Evolutionary conservation across 495 filamentous ascomycete species (phyloP).

Genomic region (Annulohypoxylon bovei): DNA sequence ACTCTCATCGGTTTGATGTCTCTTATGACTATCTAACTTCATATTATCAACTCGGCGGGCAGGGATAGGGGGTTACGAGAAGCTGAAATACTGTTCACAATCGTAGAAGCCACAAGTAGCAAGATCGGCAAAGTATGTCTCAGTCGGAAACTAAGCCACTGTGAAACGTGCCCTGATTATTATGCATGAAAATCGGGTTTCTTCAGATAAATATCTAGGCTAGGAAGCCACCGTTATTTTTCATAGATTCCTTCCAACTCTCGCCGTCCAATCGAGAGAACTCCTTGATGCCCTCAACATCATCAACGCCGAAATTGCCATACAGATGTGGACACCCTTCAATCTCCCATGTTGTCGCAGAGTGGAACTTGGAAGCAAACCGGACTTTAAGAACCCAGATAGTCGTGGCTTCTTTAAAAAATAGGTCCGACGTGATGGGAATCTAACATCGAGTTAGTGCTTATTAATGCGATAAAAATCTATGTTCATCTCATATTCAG

Average conservation of each 20-base stretch:
- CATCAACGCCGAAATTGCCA: conserved; percentile 56
- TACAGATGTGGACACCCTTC: conserved; percentile 59
- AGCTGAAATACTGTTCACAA: not conserved
- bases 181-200: not conserved
- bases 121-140: not conserved
- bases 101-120: not conserved
- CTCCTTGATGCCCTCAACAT: conserved; percentile 47
- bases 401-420: conserved; percentile 49
- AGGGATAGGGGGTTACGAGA: not conserved
- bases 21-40: not conserved
- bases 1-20: too few species aligned
- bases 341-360: conserved; percentile 57
- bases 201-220: not conserved
- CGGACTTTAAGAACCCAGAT: conserved; percentile 60
- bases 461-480: not conserved
- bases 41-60: not conserved
- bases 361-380: conserved; percentile 49
- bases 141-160: not conserved
- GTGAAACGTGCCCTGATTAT: not conserved
- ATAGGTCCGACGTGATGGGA: conserved; percentile 59
- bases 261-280: conserved; percentile 47
- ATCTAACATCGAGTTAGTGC: conserved; percentile 45
- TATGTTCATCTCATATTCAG: not conserved
- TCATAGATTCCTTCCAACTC: conserved; percentile 51
- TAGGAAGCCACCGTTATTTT: conserved; percentile 37